phyloP scores from a whole-genome alignment of 2,329 filamentous ascomycete species.

The Fusarium sp. region DNA sequence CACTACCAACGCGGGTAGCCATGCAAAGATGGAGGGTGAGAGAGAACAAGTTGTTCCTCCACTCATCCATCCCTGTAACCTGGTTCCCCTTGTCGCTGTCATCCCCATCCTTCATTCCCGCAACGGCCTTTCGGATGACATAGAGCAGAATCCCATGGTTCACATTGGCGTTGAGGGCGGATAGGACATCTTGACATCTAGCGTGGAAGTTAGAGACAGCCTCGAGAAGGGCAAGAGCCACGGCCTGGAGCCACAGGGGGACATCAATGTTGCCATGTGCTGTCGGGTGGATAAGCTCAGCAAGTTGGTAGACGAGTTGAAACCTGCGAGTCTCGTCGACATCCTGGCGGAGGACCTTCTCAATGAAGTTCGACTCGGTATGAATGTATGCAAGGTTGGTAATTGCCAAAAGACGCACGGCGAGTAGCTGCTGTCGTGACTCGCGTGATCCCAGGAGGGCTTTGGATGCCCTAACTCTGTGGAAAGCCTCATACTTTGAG shows the following conservation, averaged over 20 bases:
- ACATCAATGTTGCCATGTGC: constrained; percentile 75
- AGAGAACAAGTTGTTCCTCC: constrained; percentile 91
- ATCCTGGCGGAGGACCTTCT: constrained; percentile 88
- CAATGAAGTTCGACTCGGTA: constrained; percentile 82
- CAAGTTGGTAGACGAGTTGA: constrained; percentile 92
- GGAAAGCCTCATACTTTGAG: constrained; percentile 85
- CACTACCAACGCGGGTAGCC: constrained; percentile 79
- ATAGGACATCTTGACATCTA: constrained; percentile 84
- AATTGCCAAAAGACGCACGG: constrained; percentile 86
- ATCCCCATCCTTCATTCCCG: constrained; percentile 76
- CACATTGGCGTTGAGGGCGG: constrained; percentile 93
- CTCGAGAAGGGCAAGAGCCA: constrained; percentile 84
- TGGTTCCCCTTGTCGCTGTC: constrained; percentile 67
- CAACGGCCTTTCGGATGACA: constrained; percentile 89
- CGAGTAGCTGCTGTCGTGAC: constrained; percentile 80
- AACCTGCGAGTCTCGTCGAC: constrained; percentile 88
- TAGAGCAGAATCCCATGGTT: constrained; percentile 97
- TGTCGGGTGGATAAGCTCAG: constrained; percentile 89
- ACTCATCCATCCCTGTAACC: constrained; percentile 81
- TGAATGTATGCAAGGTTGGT: constrained; percentile 94
- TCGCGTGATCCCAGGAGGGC: constrained; percentile 76
- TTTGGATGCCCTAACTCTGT: constrained; percentile 85
- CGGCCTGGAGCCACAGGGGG: constrained; percentile 82
- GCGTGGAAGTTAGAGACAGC: constrained; percentile 84
- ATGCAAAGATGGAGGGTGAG: constrained; percentile 85